Base-by-base conservation (phyloP, 305 asterid genomes). In the Fraxinus ornus region DNA sequence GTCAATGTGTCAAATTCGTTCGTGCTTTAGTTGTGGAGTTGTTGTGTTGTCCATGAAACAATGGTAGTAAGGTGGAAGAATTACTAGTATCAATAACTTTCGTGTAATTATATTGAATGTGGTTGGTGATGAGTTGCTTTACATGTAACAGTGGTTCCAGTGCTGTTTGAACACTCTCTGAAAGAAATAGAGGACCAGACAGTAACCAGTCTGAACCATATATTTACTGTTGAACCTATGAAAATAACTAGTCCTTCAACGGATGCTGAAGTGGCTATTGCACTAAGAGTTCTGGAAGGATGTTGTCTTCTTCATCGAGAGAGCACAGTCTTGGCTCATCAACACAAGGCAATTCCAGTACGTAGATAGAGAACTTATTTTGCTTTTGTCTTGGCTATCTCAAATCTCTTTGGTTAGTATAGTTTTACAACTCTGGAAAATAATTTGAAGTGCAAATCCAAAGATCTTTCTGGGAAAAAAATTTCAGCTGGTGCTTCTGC, bases 221-320 rank as follows among this genome's bases (percentile, higher is more conserved):
- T 95, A 88, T 93, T 95, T 73, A 89, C 97, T 4, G 97, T 93
- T 73, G 94, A 94, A 77, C 96, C 98, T 52, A 83, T 92, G 91
- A 89, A 90, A 85, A 90, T 95, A 81, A 90, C 85, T 30, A 94
- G 96, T 79, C 97, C 98, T 52, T 86, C 97, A 13, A 92, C 95
- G 22, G 99, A 95, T 87, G 91, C 93, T 78, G 99, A 95, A 88
- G 97, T 92, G 73, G 93, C 98, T 78, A 91, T 95, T 81, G 99
- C 99, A 10, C 91, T 95, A 68, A 86, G 99, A 89, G 97, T 95
- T 86, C 90, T 95, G 83, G 99, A 95, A 91, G 99, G 99, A 30
- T 95, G 99, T 71, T 95, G 97, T 82, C 94, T 95, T 78, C 93
- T 95, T 78, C 99, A 95, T 78, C 80, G 82, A 5, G 93, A 90